Evolutionary conservation across 78 protist genomes (phyloP), one percentile per base, ranked within the genome.

Genomic region (Mastigamoeba balamuthi): DNA sequence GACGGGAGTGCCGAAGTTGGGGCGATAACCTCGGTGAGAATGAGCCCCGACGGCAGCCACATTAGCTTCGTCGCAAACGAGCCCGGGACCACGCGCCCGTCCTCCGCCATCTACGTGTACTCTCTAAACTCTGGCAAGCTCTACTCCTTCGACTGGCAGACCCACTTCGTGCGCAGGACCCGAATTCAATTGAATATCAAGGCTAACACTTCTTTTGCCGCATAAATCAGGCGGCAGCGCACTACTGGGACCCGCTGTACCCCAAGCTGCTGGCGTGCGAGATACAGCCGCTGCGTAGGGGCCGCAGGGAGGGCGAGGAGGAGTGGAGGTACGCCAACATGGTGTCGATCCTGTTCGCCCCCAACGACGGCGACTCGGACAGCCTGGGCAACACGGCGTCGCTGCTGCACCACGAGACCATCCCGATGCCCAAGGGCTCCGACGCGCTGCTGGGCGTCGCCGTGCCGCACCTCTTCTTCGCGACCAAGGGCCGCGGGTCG

Each of bases 401-500:
- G 17, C 58, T 48, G 58, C 58, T 48, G 58, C 58, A 48, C 58
- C 17, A 17, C 17, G 58, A 48, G 17, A 48, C 58, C 17, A 17
- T 48, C 17, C 17, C 58, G 17, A 25, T 48, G 17, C 58, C 58
- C 17, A 17, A 17, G 17, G 58, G 58, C 33, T 25, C 58, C 17
- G 77, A 67, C 64, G 0, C 43, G 33, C 43, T 85, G 2, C 17
- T 85, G 36, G 85, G 90, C 30, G n/a, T 78, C 41, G 1, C 29
- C 35, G 77, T 85, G 6, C 85, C 90, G 17, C 0, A 68, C 48
- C 17, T 85, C 35, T 72, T 41, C 74, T 78, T 40, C 67, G 58
- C 66, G 52, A 0, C 0, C 36, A 4, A 25, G 7, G n/a, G 8
- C 42, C 28, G 41, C 25, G 35, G 43, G 48, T 1, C 52, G 3